A percentile compares a stretch with the other conserved stretches of the same genome.
These are phyloP conservation scores for Avena sativa DNA, from an alignment of 176 grass and related monocot genomes.

Conservation along the genomic window DNA sequence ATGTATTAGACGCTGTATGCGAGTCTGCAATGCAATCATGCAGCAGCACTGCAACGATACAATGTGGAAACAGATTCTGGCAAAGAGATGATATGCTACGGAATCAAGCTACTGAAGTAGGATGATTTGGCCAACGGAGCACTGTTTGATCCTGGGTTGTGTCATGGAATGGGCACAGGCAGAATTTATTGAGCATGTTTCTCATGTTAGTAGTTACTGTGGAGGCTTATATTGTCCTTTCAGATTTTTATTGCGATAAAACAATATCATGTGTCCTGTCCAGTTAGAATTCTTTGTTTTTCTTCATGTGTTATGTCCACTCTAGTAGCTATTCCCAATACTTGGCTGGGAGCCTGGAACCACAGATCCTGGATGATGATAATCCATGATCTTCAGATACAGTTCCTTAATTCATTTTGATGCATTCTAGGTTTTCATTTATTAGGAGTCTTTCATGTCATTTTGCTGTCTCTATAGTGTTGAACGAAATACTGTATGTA, in stretches of 20 bases:
- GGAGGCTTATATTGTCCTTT: not conserved
- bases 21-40: not conserved
- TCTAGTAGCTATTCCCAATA: not conserved
- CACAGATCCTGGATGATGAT: not conserved
- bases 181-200: not conserved
- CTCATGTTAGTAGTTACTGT: not conserved
- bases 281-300: not conserved
- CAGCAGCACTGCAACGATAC: not conserved
- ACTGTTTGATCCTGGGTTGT: not conserved
- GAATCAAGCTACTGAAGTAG: no score
- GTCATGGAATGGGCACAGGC: not conserved
- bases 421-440: not conserved
- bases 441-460: not conserved
- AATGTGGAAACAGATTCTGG: not conserved
- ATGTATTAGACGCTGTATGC: not conserved
- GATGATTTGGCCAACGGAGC: not conserved
- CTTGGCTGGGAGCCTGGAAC: not conserved
- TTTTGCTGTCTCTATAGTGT: not conserved
- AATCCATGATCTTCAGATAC: not conserved
- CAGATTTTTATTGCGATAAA: not conserved
- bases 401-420: slow-evolving; percentile 1
- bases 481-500: not conserved
- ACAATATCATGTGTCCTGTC: not conserved
- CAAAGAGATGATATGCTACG: not conserved
- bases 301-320: not conserved